Evolutionary conservation across 352 stramenopile genomes (phyloP).

Genomic region (Halophytophthora batemanensis): DNA sequence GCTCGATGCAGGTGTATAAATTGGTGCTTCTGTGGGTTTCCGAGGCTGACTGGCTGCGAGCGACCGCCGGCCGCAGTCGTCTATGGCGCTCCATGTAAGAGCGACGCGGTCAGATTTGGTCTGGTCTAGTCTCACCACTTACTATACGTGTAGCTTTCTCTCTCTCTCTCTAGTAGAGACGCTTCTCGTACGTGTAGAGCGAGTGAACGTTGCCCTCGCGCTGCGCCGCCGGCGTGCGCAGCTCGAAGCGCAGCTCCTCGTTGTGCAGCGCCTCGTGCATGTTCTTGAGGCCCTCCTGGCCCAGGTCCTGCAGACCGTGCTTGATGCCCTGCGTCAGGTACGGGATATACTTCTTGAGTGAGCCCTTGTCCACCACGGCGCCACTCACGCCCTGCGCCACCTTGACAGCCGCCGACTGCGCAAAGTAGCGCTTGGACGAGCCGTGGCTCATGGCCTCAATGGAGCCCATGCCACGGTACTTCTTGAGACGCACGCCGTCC

Average conservation of each 20-base stretch:
- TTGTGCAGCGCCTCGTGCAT: conserved; percentile 81
- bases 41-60: no score
- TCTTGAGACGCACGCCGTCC: conserved; percentile 99
- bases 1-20: no score
- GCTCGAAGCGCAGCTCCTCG: conserved; percentile 94
- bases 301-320: conserved; percentile 98
- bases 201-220: conserved; percentile 98
- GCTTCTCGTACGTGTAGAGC: conserved; percentile 97
- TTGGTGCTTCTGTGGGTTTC: no score
- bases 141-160: no score
- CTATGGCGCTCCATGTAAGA: no score
- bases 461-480: conserved; percentile 99
- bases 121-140: no score
- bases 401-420: conserved; percentile 92
- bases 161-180: conserved; percentile 66
- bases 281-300: conserved; percentile 89
- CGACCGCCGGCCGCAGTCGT: no score
- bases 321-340: conserved; percentile 98
- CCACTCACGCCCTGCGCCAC: conserved; percentile 99
- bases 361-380: conserved; percentile 99
- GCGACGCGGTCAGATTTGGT: no score
- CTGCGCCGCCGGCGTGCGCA: conserved; percentile 98
- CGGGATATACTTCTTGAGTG: conserved; percentile 97
- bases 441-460: conserved; percentile 99
- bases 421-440: conserved; percentile 93